These are phyloP conservation scores for Dendrobium chrysotoxum DNA, from an alignment of 106 monocot species.

Conservation along the genomic window DNA sequence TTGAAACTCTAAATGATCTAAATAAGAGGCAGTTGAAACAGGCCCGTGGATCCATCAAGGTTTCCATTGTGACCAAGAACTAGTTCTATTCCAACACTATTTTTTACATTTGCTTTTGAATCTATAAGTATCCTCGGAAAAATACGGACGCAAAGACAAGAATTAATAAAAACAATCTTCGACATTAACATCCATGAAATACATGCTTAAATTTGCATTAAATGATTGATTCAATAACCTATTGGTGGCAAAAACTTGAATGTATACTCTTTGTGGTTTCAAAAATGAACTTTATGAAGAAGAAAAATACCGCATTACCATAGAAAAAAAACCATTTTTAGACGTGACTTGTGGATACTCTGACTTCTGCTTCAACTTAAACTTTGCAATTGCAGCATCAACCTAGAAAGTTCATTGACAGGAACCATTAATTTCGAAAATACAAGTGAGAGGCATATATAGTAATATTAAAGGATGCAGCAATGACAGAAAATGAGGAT, in stretches of 20 bases:
- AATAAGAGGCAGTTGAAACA: background rate
- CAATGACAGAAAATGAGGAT: background rate
- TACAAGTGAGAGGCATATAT: background rate
- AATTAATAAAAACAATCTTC: background rate
- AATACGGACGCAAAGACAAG: background rate
- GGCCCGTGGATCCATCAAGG: too few species aligned
- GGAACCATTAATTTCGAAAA: background rate
- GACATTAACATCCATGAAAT: background rate
- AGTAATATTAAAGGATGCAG: background rate
- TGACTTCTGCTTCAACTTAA: conserved; percentile 49
- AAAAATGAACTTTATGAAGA: background rate
- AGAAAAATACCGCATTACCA: conserved; percentile 24
- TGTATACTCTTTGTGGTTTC: background rate
- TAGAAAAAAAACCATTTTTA: conserved; percentile 74
- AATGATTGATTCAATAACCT: background rate
- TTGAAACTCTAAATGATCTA: background rate
- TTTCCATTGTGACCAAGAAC: too few species aligned
- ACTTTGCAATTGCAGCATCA: conserved; percentile 86
- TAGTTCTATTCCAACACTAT: too few species aligned
- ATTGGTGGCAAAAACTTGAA: background rate
- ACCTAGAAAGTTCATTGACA: conserved; percentile 34
- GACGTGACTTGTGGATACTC: conserved; percentile 69
- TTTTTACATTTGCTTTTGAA: background rate
- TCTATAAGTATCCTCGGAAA: background rate
- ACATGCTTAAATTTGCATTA: background rate